Conservation (phyloP, 257 asterid species). For the Solanum tarapatanum region DNA sequence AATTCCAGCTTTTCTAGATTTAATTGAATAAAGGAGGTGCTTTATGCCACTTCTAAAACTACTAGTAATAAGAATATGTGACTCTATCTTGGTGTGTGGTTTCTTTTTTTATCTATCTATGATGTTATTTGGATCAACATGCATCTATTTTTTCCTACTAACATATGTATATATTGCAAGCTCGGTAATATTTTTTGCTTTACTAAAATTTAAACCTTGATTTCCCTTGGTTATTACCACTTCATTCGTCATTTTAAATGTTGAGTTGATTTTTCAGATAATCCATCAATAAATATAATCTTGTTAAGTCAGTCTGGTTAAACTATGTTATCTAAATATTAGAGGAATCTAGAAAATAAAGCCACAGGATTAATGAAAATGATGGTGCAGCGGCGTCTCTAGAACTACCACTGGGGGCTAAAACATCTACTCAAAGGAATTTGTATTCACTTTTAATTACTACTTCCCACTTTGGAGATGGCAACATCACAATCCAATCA, state of each 20-base stretch:
- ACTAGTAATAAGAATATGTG: not conserved
- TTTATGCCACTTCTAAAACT: not conserved
- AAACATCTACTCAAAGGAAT: not conserved
- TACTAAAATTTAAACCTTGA: not conserved
- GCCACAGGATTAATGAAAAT: not conserved
- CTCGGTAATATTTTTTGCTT: not conserved
- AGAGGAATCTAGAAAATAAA: not conserved
- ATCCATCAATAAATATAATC: too few relatives aligned
- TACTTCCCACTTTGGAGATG: not conserved
- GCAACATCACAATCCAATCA: not conserved
- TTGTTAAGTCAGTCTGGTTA: not conserved
- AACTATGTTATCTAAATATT: not conserved
- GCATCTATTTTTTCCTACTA: not conserved
- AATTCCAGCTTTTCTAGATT: not conserved
- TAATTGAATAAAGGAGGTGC: not conserved
- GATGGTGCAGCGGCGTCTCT: not conserved
- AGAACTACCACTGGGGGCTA: not conserved
- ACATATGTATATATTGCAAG: too few relatives aligned
- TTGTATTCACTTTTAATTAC: not conserved
- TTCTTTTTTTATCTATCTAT: not conserved
- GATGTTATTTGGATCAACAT: not conserved
- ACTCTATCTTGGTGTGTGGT: not conserved
- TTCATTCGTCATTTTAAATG: not conserved
- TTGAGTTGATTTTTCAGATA: not conserved
- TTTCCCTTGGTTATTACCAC: not conserved